Percentiles rank a stretch among this genome's conserved stretches.
phyloP scores from a whole-genome alignment of 2,329 filamentous ascomycete genomes.

The Endoconidiophora polonica region DNA sequence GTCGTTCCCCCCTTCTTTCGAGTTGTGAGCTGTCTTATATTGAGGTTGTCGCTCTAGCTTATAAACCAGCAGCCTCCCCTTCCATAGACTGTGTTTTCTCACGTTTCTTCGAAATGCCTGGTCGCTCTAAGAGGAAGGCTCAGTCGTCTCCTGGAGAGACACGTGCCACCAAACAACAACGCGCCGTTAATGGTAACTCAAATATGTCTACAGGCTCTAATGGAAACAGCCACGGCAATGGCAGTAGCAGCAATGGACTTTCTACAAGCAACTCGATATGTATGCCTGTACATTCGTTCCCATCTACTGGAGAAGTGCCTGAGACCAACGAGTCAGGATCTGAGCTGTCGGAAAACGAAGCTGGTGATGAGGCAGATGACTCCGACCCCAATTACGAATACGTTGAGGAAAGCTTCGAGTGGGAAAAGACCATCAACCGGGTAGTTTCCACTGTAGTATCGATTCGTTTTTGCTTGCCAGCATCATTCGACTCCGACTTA shows the following conservation, averaged over 20 bases:
- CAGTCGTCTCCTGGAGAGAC: conserved; percentile 21
- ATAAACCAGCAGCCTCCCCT: neutral
- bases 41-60: too few species aligned
- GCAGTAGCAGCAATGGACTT: conserved; percentile 8
- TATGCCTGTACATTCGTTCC: conserved; percentile 7
- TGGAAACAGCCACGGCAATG: neutral
- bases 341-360: neutral
- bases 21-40: too few species aligned
- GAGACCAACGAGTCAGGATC: conserved; percentile 15
- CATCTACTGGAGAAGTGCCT: conserved; percentile 20
- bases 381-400: conserved; percentile 22
- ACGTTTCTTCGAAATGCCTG: conserved; percentile 22
- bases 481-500: conserved; percentile 92
- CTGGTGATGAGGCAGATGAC: conserved; percentile 18
- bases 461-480: conserved; percentile 98
- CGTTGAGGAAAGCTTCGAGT: conserved; percentile 36
- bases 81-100: neutral
- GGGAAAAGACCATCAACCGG: conserved; percentile 88
- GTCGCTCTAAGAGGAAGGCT: conserved; percentile 36
- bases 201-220: too few species aligned
- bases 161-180: conserved; percentile 27
- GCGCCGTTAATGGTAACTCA: conserved; percentile 25
- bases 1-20: too few species aligned
- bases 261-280: neutral
- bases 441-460: conserved; percentile 93